These are phyloP conservation scores for Penicillium sp. DNA, from an alignment of 2,329 filamentous ascomycete genomes.

Conservation along the genomic window DNA sequence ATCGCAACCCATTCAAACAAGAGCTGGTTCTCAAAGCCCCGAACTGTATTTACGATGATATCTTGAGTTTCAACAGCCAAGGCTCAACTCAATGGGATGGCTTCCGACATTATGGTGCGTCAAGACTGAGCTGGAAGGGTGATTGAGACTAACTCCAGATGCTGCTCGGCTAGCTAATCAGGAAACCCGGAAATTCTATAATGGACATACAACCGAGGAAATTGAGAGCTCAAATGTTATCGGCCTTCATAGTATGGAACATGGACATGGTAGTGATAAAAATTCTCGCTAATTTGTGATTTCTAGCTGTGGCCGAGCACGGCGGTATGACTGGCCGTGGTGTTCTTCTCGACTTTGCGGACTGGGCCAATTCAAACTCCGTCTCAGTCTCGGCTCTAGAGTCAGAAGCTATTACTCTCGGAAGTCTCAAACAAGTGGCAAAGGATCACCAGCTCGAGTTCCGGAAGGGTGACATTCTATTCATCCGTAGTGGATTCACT, in stretches of 20 bases:
- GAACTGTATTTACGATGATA: slow-evolving; percentile 23
- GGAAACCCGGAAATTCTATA: slow-evolving; percentile 21
- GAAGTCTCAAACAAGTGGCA: slow-evolving; percentile 14
- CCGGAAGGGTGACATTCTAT: slow-evolving; percentile 22
- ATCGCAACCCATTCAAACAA: slow-evolving; percentile 24
- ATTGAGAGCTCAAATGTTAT: slow-evolving; percentile 22
- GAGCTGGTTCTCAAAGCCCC: slow-evolving; percentile 19
- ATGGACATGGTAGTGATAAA: background rate
- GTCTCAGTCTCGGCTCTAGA: slow-evolving; percentile 18
- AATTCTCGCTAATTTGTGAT: background rate
- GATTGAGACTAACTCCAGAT: background rate
- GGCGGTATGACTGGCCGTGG: slow-evolving; percentile 26
- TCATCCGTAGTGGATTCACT: slow-evolving; percentile 24
- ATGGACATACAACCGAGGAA: slow-evolving; percentile 22
- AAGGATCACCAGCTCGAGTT: slow-evolving; percentile 17
- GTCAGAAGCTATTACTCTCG: slow-evolving; percentile 19
- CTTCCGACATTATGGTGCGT: slow-evolving; percentile 25
- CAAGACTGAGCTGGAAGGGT: no score
- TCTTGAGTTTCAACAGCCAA: slow-evolving; percentile 25
- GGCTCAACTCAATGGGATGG: slow-evolving; percentile 28
- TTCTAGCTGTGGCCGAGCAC: slow-evolving; percentile 16
- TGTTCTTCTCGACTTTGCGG: slow-evolving; percentile 22
- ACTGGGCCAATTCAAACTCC: slow-evolving; percentile 20
- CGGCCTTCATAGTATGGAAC: slow-evolving; percentile 18
- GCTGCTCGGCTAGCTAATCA: slow-evolving; percentile 16